These are phyloP conservation scores for Isabelozyma rhagii DNA, from an alignment of 805 yeast genomes.

Conservation along the genomic window DNA sequence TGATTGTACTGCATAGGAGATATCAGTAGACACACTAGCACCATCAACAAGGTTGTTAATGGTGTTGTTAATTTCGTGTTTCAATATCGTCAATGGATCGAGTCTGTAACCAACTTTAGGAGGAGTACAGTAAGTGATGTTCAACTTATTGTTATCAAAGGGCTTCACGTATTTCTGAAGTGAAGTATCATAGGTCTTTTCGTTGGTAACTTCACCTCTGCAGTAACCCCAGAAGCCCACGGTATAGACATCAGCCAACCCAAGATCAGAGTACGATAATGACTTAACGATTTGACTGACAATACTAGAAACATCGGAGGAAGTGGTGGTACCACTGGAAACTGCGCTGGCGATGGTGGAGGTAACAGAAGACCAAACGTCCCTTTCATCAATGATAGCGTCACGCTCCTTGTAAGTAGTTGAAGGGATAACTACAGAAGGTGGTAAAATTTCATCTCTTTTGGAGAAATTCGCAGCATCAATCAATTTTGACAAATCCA, in stretches of 20 bases:
- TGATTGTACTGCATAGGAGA: constrained; percentile 9
- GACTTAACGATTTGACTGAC: constrained; percentile 14
- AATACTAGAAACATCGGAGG: constrained; percentile 8
- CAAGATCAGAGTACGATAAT: constrained; percentile 28
- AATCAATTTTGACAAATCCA: constrained; percentile 30
- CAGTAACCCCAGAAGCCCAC: constrained; percentile 45
- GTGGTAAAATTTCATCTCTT: constrained; percentile 3
- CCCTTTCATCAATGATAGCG: neutral
- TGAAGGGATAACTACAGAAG: neutral
- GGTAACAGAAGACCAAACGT: neutral
- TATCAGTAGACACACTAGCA: constrained; percentile 16
- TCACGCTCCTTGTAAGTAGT: neutral
- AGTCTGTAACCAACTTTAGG: constrained; percentile 56
- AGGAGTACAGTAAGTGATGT: constrained; percentile 48
- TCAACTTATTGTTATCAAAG: constrained; percentile 27
- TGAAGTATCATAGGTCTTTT: constrained; percentile 2
- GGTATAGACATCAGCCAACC: constrained; percentile 39
- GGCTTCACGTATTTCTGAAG: constrained; percentile 8
- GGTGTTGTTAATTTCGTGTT: constrained; percentile 27
- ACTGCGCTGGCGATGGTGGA: constrained; percentile 3
- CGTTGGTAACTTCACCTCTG: constrained; percentile 20
- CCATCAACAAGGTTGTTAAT: constrained; percentile 19
- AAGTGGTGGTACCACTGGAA: constrained; percentile 5
- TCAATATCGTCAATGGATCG: constrained; percentile 44
- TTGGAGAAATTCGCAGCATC: constrained; percentile 10